Base-by-base conservation (phyloP, 768 basidiomycete species). In the Termitomyces sp. region DNA sequence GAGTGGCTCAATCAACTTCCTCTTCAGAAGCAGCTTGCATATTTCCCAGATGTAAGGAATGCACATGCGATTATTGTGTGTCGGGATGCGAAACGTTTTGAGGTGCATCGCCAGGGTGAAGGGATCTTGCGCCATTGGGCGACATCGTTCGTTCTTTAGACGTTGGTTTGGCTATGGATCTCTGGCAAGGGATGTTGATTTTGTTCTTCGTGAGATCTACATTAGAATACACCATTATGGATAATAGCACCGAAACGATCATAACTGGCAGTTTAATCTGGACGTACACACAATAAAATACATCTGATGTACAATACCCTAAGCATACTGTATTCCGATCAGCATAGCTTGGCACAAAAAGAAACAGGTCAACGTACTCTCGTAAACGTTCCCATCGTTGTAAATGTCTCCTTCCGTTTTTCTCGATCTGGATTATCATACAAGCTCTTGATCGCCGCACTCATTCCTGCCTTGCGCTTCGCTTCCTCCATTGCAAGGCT, bases 371-470 rank as follows among this genome's bases (percentile, higher is more conserved):
- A 47, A 74, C 94, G 73, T 70, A 94, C 94, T 76, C 94, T 84
- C 9, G 91, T 96, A 66, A 96, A 97, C 12, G 94, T 96, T 17
- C 88, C 86, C 83, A 88, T 91, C 1, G 94, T 96, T 83, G 93
- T 93, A 67, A 94, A 96, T 6, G 92, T 94, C 75, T 91, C 90
- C 70, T 94, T 92, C 70, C 77, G 80, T 64, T 78, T 77, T 55
- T 81, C 74, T 15, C 63, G 45, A 52, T 78, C 81, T 25, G 84
- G 82, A 60, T 86, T 84, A 46, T 74, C 81, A 70, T 96, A 97
- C 66, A 97, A 70, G 40, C 87, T 88, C 76, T 89, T 91, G 40
- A 97, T 86, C 15, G 92, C 92, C 11, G 86, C 89, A 66, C 86
- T 94, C 94, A 96, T 95, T 5, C 75, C 81, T 2, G 86, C 86